Evolutionary conservation across 2,329 filamentous ascomycete species (phyloP).

Genomic region (Pseudocercospora eumusae): DNA sequence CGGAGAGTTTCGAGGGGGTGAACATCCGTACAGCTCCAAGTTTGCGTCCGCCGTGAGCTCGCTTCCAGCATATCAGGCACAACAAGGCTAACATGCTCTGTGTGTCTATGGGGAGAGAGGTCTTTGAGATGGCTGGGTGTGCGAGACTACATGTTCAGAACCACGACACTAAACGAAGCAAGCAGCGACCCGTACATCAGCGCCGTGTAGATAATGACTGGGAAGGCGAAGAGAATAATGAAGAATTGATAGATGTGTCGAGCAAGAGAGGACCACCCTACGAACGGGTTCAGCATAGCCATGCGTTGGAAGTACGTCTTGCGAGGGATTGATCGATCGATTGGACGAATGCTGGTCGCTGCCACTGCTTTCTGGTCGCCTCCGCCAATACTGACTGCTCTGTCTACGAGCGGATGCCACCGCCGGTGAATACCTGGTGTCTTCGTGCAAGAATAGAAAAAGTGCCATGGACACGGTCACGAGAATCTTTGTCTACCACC

Average conservation of each 20-base stretch:
- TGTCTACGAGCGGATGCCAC: background rate
- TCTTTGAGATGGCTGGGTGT: too few relatives aligned
- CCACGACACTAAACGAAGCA: slow-evolving; percentile 42
- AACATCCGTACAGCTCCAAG: slow-evolving; percentile 27
- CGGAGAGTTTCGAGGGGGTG: slow-evolving; percentile 29
- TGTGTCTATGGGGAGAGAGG: background rate
- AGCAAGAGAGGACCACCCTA: slow-evolving; percentile 1
- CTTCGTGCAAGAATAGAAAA: slow-evolving; percentile 43
- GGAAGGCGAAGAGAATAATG: slow-evolving; percentile 39
- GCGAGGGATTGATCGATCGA: slow-evolving; percentile 10
- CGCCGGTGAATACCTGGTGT: slow-evolving; percentile 32
- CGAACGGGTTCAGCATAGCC: slow-evolving; percentile 10
- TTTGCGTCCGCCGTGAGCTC: slow-evolving; percentile 22
- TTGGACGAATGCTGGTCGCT: slow-evolving; percentile 1
- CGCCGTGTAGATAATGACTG: slow-evolving; percentile 41
- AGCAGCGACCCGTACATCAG: slow-evolving; percentile 41
- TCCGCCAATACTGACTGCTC: background rate
- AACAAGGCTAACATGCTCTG: background rate
- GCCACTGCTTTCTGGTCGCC: background rate
- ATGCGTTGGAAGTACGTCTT: slow-evolving; percentile 19
- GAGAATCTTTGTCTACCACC: slow-evolving; percentile 41
- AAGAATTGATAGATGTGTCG: slow-evolving; percentile 34
- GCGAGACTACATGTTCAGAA: slow-evolving; percentile 1
- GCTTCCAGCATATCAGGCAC: slow-evolving; percentile 1
- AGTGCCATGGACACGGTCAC: slow-evolving; percentile 35